phyloP scores from a whole-genome alignment of 192 early-diverging fungal species.

The Gigaspora rosea region DNA sequence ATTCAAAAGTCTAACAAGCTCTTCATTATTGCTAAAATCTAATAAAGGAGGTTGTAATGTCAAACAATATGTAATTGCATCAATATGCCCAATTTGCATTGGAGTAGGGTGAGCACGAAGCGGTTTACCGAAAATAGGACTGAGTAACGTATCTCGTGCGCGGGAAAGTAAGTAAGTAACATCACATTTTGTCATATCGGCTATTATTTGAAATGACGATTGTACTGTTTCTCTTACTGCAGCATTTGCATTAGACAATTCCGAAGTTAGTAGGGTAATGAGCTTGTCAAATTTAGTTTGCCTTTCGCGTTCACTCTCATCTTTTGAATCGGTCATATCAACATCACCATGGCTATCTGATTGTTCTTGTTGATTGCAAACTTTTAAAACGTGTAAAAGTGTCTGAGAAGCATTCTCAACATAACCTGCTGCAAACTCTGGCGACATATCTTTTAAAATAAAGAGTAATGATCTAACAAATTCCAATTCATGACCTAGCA shows the following conservation, averaged over 20 bases:
- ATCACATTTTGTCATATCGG: constrained; percentile 73
- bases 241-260: constrained; percentile 88
- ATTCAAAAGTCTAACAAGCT: constrained; percentile 82
- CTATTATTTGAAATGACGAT: constrained; percentile 76
- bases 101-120: constrained; percentile 91
- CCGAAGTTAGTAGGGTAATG: constrained; percentile 78
- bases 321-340: constrained; percentile 49
- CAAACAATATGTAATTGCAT: constrained; percentile 97
- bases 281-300: constrained; percentile 73
- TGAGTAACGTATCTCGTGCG: constrained; percentile 80
- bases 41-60: constrained; percentile 84
- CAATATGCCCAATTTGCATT: constrained; percentile 98
- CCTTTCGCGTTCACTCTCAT: constrained; percentile 13
- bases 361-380: constrained; percentile 61
- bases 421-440: constrained; percentile 75
- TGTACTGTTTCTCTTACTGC: constrained; percentile 90
- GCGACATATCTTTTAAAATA: constrained; percentile 88
- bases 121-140: constrained; percentile 95
- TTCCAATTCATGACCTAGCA: constrained; percentile 92
- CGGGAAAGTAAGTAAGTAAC: constrained; percentile 85
- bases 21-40: constrained; percentile 76
- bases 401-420: constrained; percentile 73
- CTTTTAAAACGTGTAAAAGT: constrained; percentile 70
- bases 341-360: constrained; percentile 33
- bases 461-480: constrained; percentile 92